Base-by-base conservation (phyloP, 73 alveolate genomes). In the Uronychia binucleata region DNA sequence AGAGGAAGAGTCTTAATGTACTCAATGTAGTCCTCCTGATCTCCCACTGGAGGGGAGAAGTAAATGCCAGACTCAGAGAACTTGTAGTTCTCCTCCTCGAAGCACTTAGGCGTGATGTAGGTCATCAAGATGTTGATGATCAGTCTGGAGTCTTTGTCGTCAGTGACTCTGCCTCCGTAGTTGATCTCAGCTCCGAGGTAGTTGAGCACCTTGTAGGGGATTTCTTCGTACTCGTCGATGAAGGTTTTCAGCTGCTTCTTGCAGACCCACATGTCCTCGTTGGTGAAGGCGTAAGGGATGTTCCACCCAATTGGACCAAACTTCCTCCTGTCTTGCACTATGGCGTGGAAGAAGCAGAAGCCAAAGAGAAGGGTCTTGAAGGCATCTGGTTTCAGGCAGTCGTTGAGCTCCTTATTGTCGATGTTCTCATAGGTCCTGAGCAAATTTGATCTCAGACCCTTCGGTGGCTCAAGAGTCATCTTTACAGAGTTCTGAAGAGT, bases 151-250 rank as follows among this genome's bases (percentile, higher is more conserved):
- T 97, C 99, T 88, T 98, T 97, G 86, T 98, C 99, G 84, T 99
- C 99, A 1, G 99, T 99, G n/a, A 99, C 99, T 79, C 99, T 96
- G 1, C 99, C 99, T 13, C 99, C 99, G 84, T 99, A 99, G 92
- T 99, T 99, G 77, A 99, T 98, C 92, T 98, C 99, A 76, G 99
- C 99, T 28, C 99, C 99, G 84, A 99, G 88, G 94, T 95, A 98
- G 89, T 98, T 98, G 59, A 99, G 97, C 75, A 97, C 99, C 92
- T 99, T 97, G 91, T 97, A 98, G 27, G 98, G 98, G 27, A 97
- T 92, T 59, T 91, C 80, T 29, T 96, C 98, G 87, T 97, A 97
- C 80, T 96, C 99, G 78, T 93, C 96, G 34, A 96, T 88, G 84
- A 96, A 93, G 88, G 91, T 96, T 88, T 94, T 93, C 74, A 97